Evolutionary conservation across 1,284 basidiomycete species (phyloP).

Genomic region (Cryptococcus floricola): DNA sequence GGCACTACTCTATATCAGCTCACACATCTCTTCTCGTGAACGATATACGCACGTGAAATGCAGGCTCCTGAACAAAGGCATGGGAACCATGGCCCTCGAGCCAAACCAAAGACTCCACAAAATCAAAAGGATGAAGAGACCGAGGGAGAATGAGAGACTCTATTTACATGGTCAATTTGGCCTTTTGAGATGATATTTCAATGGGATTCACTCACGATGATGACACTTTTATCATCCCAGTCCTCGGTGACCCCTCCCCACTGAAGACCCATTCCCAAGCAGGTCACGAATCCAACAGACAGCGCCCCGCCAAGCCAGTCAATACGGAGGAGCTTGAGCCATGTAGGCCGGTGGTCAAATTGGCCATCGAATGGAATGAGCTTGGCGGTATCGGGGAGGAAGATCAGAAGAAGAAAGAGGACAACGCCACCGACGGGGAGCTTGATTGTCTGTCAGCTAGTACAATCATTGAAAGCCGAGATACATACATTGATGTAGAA

Average conservation of each 20-base stretch:
- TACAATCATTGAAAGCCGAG: neutral
- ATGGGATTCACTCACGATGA: constrained; percentile 16
- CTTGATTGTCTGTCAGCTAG: constrained; percentile 1
- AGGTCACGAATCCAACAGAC: constrained; percentile 24
- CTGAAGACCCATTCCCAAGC: constrained; percentile 25
- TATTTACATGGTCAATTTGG: constrained; percentile 1
- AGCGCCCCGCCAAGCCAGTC: constrained; percentile 24
- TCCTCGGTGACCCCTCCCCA: constrained; percentile 22
- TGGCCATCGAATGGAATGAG: constrained; percentile 20
- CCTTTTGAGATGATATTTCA: neutral
- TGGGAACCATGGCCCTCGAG: constrained; percentile 23
- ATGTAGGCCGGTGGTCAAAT: constrained; percentile 14
- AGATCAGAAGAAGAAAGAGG: constrained; percentile 12
- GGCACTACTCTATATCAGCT: constrained; percentile 5
- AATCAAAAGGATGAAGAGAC: constrained; percentile 14
- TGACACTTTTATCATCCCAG: constrained; percentile 20
- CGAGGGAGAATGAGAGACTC: constrained; percentile 18
- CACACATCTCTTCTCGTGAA: too few relatives aligned
- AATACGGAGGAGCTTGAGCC: constrained; percentile 16
- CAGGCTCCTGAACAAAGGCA: constrained; percentile 14
- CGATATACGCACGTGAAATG: constrained; percentile 18
- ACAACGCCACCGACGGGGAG: constrained; percentile 19
- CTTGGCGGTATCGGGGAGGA: constrained; percentile 13
- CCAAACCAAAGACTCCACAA: constrained; percentile 20
- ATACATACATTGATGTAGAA: constrained; percentile 26